Conservation (phyloP, 2,329 filamentous ascomycete genomes). For the Bertia moriformis region DNA sequence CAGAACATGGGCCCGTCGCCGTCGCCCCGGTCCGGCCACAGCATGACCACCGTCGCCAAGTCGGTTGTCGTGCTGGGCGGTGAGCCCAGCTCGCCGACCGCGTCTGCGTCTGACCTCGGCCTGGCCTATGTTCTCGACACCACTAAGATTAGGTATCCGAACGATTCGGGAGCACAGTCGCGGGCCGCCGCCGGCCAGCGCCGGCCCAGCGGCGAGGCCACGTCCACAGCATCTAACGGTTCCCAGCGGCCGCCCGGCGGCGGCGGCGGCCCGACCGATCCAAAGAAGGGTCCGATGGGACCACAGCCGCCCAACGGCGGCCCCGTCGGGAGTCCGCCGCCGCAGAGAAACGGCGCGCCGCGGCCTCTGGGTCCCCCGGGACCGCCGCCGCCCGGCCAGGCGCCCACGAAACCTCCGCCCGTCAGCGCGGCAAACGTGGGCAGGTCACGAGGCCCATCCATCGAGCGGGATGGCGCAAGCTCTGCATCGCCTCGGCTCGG, state of each 20-base stretch:
- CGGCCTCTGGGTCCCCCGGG: no score
- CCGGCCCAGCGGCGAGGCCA: constrained; percentile 16
- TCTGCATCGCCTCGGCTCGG: no score
- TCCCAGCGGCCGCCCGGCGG: constrained; percentile 6
- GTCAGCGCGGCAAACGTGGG: background rate
- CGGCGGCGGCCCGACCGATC: background rate
- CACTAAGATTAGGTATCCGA: constrained; percentile 89
- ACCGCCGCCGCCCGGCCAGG: no score
- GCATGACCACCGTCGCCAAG: constrained; percentile 90
- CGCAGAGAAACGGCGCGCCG: no score
- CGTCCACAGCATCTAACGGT: constrained; percentile 7
- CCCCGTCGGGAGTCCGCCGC: background rate
- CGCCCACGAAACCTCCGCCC: background rate
- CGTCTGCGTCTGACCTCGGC: constrained; percentile 70
- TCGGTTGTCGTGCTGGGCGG: constrained; percentile 84
- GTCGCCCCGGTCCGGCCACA: constrained; percentile 84
- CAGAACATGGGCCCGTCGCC: constrained; percentile 98
- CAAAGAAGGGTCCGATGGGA: background rate
- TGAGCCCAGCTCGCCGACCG: constrained; percentile 77
- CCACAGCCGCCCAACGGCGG: background rate
- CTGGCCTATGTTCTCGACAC: constrained; percentile 89
- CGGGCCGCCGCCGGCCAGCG: constrained; percentile 14
- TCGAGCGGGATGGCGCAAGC: background rate
- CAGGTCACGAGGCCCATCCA: background rate
- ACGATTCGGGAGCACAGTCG: constrained; percentile 49